Conservation (phyloP, 1,139 yeast species). For the Arxiozyma bovina region DNA sequence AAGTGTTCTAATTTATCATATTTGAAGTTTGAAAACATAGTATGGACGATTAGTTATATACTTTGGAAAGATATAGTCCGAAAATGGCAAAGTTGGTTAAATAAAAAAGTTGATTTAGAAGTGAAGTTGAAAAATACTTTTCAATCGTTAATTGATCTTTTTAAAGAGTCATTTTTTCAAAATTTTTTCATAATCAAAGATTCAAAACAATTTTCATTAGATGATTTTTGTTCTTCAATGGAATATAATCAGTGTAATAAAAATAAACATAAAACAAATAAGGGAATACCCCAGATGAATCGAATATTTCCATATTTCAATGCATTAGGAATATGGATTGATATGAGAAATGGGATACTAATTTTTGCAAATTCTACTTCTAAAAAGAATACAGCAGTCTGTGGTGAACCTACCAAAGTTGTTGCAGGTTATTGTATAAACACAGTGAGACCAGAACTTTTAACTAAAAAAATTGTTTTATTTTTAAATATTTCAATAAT, state of each 20-base stretch:
- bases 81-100: background rate
- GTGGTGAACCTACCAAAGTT: background rate
- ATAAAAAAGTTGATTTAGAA: background rate
- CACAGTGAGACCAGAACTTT: background rate
- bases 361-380: slow-evolving; percentile 3
- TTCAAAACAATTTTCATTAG: background rate
- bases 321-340: slow-evolving; percentile 6
- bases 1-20: background rate
- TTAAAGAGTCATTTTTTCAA: background rate
- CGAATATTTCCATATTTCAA: background rate
- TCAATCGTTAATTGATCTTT: background rate
- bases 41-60: background rate
- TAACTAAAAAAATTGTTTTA: slow-evolving; percentile 16
- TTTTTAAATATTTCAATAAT: slow-evolving; percentile 19
- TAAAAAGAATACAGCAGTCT: background rate
- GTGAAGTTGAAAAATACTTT: background rate
- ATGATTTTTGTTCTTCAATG: background rate
- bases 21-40: background rate
- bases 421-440: slow-evolving; percentile 2
- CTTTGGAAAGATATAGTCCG: background rate
- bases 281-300: too few species aligned
- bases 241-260: background rate
- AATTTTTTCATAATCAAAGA: background rate
- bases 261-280: background rate
- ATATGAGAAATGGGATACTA: slow-evolving; percentile 3